Evolutionary conservation across 306 rosid species (phyloP).

Genomic region (Vicia villosa): DNA sequence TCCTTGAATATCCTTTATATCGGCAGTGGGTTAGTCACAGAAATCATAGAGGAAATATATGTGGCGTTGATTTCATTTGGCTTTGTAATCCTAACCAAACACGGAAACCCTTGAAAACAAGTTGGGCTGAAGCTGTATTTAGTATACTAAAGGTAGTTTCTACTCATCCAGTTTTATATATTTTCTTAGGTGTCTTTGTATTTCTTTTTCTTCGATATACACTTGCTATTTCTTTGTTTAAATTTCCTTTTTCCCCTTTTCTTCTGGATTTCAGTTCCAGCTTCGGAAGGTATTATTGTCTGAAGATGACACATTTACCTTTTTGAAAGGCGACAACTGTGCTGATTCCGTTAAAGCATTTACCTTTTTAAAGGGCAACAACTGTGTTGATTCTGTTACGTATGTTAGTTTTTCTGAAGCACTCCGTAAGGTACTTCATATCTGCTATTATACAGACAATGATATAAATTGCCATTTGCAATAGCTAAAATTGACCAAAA

Average conservation of each 20-base stretch:
- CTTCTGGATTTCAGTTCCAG: conserved; percentile 55
- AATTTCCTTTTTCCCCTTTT: not conserved
- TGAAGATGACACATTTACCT: conserved; percentile 76
- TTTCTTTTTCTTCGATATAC: not conserved
- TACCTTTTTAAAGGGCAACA: conserved; percentile 62
- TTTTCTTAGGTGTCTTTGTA: conserved; percentile 6
- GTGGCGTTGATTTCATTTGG: conserved; percentile 97
- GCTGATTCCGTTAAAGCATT: conserved; percentile 51
- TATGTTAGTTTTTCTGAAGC: conserved; percentile 69
- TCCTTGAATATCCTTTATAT: conserved; percentile 16
- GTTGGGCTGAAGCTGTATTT: conserved; percentile 95
- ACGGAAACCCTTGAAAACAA: conserved; percentile 74
- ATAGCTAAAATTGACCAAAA: not conserved
- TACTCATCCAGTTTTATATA: conserved; percentile 7
- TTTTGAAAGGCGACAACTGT: conserved; percentile 69
- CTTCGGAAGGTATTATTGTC: conserved; percentile 78
- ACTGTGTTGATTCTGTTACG: conserved; percentile 57
- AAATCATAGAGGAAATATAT: conserved; percentile 93
- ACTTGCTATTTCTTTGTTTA: not conserved
- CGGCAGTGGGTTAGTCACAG: conserved; percentile 96
- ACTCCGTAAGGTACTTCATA: conserved; percentile 63
- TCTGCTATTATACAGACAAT: not conserved
- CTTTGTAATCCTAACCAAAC: conserved; percentile 86
- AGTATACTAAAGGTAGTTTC: conserved; percentile 71
- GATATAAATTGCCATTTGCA: conserved; percentile 2